These are phyloP conservation scores for Pythium diclinum DNA, from an alignment of 352 stramenopile genomes.

Conservation along the genomic window DNA sequence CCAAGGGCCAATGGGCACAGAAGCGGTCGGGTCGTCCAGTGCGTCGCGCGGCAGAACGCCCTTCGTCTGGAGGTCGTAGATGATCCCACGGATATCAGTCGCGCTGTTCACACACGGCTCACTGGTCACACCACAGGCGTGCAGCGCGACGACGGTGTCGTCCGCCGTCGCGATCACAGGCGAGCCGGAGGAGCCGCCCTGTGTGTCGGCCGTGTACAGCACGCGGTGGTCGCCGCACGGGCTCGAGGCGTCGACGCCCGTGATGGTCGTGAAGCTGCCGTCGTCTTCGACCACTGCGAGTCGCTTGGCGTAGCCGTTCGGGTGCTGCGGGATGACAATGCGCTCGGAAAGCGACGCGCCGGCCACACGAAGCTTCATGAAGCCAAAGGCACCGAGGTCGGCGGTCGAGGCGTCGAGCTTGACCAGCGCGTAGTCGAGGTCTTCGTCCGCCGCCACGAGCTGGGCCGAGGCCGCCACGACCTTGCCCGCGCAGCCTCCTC, in stretches of 20 bases:
- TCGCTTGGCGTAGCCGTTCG: constrained; percentile 19
- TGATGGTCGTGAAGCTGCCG: constrained; percentile 16
- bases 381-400: constrained; percentile 21
- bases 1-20: constrained; percentile 11
- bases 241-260: constrained; percentile 15
- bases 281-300: constrained; percentile 22
- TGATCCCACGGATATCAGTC: constrained; percentile 18
- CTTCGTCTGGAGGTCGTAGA: constrained; percentile 16
- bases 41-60: constrained; percentile 17
- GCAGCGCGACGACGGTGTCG: constrained; percentile 23
- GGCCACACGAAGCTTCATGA: constrained; percentile 20
- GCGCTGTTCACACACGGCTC: constrained; percentile 20
- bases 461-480: constrained; percentile 20
- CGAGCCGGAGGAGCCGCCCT: constrained; percentile 21
- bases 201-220: constrained; percentile 26
- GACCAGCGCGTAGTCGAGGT: constrained; percentile 30
- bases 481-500: constrained; percentile 35
- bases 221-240: constrained; percentile 21
- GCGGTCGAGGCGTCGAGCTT: constrained; percentile 26
- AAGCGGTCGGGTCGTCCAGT: constrained; percentile 12
- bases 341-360: constrained; percentile 15
- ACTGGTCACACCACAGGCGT: constrained; percentile 22
- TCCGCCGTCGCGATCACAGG: constrained; percentile 15
- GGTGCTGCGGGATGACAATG: constrained; percentile 22
- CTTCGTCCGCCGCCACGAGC: constrained; percentile 18